phyloP scores from a whole-genome alignment of 2,329 filamentous ascomycete species.

The Colletotrichum neosansevieriae region DNA sequence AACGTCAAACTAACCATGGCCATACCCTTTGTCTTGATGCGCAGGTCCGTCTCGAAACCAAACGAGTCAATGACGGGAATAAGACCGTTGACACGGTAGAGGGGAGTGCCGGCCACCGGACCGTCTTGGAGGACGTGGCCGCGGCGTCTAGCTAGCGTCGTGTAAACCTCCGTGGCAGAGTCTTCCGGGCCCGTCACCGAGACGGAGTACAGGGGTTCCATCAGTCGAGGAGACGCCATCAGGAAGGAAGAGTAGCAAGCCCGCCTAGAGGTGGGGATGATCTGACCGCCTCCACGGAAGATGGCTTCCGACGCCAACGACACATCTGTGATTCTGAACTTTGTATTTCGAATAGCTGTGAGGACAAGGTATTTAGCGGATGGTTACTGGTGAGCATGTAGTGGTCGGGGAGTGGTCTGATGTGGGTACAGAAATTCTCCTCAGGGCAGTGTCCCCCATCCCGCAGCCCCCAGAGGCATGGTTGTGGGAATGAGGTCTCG shows the following conservation, averaged over 20 bases:
- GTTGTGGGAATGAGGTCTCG: slow-evolving; percentile 23
- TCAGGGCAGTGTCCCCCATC: slow-evolving; percentile 33
- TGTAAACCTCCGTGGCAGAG: slow-evolving; percentile 90
- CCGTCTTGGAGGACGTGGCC: slow-evolving; percentile 96
- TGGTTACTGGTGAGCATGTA: slow-evolving; percentile 26
- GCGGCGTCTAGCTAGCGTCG: slow-evolving; percentile 86
- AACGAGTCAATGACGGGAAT: slow-evolving; percentile 98
- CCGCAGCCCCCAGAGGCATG: slow-evolving; percentile 29
- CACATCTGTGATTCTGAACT: slow-evolving; percentile 95
- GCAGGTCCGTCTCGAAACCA: slow-evolving; percentile 96
- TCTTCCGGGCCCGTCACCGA: slow-evolving; percentile 94
- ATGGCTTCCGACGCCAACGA: slow-evolving; percentile 90
- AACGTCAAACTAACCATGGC: slow-evolving; percentile 93
- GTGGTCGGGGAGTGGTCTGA: slow-evolving; percentile 28
- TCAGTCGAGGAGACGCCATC: slow-evolving; percentile 94
- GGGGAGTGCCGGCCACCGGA: slow-evolving; percentile 91
- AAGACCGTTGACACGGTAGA: slow-evolving; percentile 91
- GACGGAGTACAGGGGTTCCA: slow-evolving; percentile 95
- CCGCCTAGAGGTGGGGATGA: slow-evolving; percentile 93
- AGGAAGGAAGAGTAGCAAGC: slow-evolving; percentile 97
- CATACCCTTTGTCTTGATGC: slow-evolving; percentile 95
- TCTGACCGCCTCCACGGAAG: slow-evolving; percentile 94
- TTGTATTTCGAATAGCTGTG: slow-evolving; percentile 92
- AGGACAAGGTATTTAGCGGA: slow-evolving; percentile 44
- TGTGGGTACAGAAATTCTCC: slow-evolving; percentile 26